Evolutionary conservation across 768 basidiomycete genomes (phyloP).

Genomic region (Pleurotus tuoliensis): DNA sequence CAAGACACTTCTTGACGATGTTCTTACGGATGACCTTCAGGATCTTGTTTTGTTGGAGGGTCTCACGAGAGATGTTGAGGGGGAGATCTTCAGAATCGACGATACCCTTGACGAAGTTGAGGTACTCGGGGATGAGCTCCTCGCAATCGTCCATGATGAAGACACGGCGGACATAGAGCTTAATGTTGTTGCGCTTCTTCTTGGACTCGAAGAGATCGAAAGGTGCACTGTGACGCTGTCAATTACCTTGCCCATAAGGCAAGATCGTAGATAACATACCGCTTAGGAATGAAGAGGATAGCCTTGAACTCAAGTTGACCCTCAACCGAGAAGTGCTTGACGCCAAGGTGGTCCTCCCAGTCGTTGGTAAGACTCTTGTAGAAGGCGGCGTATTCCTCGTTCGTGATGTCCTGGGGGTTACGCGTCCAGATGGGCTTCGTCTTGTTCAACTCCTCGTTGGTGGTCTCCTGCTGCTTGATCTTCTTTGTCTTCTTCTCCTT

Average conservation of each 20-base stretch:
- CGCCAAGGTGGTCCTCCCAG: constrained; percentile 99
- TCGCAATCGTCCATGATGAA: constrained; percentile 99
- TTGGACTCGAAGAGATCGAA: constrained; percentile 99
- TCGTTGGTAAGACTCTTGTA: constrained; percentile 99
- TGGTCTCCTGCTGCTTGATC: constrained; percentile 81
- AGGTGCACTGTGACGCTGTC: constrained; percentile 61
- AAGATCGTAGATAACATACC: constrained; percentile 43
- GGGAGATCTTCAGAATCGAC: constrained; percentile 99
- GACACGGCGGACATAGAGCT: constrained; percentile 99
- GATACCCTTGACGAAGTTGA: constrained; percentile 99
- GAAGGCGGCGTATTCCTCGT: constrained; percentile 93
- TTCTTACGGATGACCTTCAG: constrained; percentile 99
- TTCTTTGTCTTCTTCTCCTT: constrained; percentile 94
- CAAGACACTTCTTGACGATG: constrained; percentile 97
- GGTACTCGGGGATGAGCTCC: constrained; percentile 98
- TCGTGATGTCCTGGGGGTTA: constrained; percentile 89
- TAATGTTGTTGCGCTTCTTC: constrained; percentile 99
- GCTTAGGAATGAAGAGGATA: constrained; percentile 95
- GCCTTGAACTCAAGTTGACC: constrained; percentile 99
- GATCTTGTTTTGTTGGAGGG: constrained; percentile 99
- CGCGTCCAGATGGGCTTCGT: constrained; percentile 99
- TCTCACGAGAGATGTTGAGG: constrained; percentile 99
- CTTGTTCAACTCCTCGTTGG: constrained; percentile 99
- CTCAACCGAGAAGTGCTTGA: constrained; percentile 99
- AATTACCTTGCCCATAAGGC: not conserved